Conservation (phyloP, 306 rosid genomes). For the Casuarina equisetifolia region DNA sequence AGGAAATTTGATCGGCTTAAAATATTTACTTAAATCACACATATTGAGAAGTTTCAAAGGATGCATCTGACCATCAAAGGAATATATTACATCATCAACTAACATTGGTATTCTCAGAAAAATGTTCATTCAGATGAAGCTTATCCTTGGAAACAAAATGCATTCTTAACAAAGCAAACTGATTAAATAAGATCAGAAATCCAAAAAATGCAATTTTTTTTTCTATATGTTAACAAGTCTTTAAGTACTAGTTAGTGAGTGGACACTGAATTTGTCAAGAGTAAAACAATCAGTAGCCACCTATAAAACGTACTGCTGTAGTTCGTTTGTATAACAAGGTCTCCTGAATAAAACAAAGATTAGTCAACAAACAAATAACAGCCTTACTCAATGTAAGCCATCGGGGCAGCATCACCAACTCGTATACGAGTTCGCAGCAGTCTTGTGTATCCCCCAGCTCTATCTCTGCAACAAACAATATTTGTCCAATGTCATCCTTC, state of each 20-base stretch:
- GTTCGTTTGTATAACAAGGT: not conserved
- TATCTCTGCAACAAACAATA: slow-evolving; percentile 57
- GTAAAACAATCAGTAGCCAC: not conserved
- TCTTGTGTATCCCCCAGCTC: slow-evolving; percentile 94
- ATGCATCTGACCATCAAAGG: not conserved
- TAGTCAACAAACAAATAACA: slow-evolving; percentile 5
- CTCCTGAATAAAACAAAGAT: not conserved
- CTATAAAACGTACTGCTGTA: not conserved
- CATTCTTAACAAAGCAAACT: not conserved
- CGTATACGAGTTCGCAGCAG: slow-evolving; percentile 88
- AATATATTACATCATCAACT: not conserved
- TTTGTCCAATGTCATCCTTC: slow-evolving; percentile 17
- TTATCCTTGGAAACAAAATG: not conserved
- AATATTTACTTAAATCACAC: not conserved
- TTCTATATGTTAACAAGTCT: not conserved
- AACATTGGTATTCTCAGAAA: not conserved
- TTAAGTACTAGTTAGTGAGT: not conserved
- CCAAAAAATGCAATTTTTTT: not conserved
- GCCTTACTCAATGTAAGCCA: slow-evolving; percentile 96
- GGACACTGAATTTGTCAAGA: slow-evolving; percentile 16
- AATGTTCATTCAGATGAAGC: not conserved
- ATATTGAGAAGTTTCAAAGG: not conserved
- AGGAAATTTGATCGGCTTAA: not conserved
- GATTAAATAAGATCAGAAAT: not conserved
- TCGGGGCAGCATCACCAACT: slow-evolving; percentile 96